phyloP scores from a whole-genome alignment of 2,329 filamentous ascomycete species.

The Clonostachys rosea region DNA sequence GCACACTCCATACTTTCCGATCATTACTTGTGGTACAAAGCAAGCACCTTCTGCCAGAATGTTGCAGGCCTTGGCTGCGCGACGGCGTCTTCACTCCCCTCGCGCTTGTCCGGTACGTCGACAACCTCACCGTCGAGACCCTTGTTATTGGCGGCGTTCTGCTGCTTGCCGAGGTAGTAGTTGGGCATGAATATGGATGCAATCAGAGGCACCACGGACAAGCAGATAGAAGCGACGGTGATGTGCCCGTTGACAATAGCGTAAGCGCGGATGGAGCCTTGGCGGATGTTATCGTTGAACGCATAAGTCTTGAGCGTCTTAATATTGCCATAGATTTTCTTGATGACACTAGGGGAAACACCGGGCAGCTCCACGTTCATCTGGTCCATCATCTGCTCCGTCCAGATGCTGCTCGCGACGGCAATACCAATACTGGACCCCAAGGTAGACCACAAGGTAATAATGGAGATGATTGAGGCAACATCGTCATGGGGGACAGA shows the following conservation, averaged over 20 bases:
- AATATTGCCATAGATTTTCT: conserved; percentile 26
- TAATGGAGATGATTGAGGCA: conserved; percentile 26
- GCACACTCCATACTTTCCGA: not conserved
- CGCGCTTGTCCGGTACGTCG: conserved; percentile 8
- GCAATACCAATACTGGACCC: conserved; percentile 30
- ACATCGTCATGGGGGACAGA: conserved; percentile 36
- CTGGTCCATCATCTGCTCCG: conserved; percentile 25
- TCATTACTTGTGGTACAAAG: conserved; percentile 4
- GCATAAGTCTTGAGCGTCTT: conserved; percentile 21
- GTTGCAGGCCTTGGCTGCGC: conserved; percentile 1
- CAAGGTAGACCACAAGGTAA: conserved; percentile 31
- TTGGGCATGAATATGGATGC: conserved; percentile 33
- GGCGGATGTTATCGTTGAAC: conserved; percentile 23
- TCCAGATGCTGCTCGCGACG: conserved; percentile 28
- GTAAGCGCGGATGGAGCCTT: conserved; percentile 29
- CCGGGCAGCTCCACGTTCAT: conserved; percentile 22
- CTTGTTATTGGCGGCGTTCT: conserved; percentile 24
- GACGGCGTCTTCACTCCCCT: not conserved
- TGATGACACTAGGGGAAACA: conserved; percentile 12
- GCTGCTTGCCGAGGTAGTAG: conserved; percentile 26
- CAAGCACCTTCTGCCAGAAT: conserved; percentile 3
- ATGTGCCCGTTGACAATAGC: conserved; percentile 26
- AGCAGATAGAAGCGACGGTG: conserved; percentile 17
- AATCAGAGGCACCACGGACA: conserved; percentile 22
- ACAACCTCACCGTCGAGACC: conserved; percentile 20